Base-by-base conservation (phyloP, 192 early-diverging fungal genomes). In the Thoreauomyces humboldtii region DNA sequence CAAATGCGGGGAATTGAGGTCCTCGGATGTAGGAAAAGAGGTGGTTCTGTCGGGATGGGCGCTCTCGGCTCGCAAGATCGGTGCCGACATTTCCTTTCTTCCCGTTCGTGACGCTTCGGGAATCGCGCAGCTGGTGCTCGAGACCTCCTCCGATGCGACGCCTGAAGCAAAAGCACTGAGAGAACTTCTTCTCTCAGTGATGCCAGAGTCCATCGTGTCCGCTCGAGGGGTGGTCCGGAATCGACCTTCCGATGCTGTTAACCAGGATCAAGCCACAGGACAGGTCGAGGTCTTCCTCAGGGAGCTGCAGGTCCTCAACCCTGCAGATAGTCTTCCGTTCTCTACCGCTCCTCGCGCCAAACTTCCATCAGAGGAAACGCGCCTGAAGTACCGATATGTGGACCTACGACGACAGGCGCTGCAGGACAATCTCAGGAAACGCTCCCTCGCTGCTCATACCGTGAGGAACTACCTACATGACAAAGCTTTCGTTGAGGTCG, bases 401-500 rank as follows among this genome's bases (percentile, higher is more conserved):
- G 94, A 94, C 73, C 74, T 96, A 52, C 85, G 94, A 9, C 78
- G 91, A n/a, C 71, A 81, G 19, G 70, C 72, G 46, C 79, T 96
- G 14, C 91, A 94, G 61, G 65, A 73, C 37, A 92, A 92, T 59
- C 70, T 96, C 42, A 84, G 87, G 19, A 59, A 71, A 21, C 82
- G 94, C 21, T 89, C 91, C 25, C 41, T 75, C 27, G 77, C 86
- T 17, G 82, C 88, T 12, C 85, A 81, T 69, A 77, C 78, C 7
- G 75, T 91, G 24, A 81, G 92, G 34, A 77, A 87, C 50, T 89
- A 85, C 57, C 82, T 96, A 24, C 47, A 52, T 41, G 2, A 17
- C 50, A 59, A 77, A 83, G 87, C 78, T 11, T 93, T 96, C 77
- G 73, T 86, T 5, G 94, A 96, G 54, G 88, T 96, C n/a, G 94